phyloP scores from a whole-genome alignment of 441 rosid species.

The Aleurites moluccanus region DNA sequence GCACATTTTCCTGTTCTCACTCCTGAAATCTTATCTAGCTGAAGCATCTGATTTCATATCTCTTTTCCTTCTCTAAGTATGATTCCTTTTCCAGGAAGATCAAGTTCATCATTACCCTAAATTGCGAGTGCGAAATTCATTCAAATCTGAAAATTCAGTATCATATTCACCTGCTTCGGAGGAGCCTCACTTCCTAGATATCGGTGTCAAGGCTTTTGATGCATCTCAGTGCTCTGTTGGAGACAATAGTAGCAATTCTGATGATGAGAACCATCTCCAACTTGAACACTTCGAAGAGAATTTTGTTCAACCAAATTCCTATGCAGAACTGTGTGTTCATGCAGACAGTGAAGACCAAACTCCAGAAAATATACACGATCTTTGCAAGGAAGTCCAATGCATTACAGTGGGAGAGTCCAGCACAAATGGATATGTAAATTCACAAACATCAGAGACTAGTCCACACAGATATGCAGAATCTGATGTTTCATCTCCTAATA shows the following conservation, averaged over 20 bases:
- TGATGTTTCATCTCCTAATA: conserved; percentile 35
- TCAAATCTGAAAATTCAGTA: conserved; percentile 52
- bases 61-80: conserved; percentile 5
- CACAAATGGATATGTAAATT: conserved; percentile 30
- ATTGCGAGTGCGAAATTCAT: conserved; percentile 68
- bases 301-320: conserved; percentile 38
- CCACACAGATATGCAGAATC: conserved; percentile 32
- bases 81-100: conserved; percentile 47
- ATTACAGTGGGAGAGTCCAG: conserved; percentile 47
- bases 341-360: conserved; percentile 42
- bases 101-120: conserved; percentile 65
- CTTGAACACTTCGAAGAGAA: conserved; percentile 52
- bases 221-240: conserved; percentile 59
- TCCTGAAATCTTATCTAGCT: background rate
- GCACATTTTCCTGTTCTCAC: background rate
- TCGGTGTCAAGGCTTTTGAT: conserved; percentile 40
- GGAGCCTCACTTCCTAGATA: conserved; percentile 34
- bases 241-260: conserved; percentile 53
- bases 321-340: conserved; percentile 31
- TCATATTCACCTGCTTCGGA: conserved; percentile 36
- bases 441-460: conserved; percentile 25
- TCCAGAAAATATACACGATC: conserved; percentile 47
- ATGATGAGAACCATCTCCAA: conserved; percentile 57
- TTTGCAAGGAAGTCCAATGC: conserved; percentile 64
- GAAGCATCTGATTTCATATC: conserved; percentile 2